Conservation (phyloP, 345 rosid genomes). For the Ceriops tagal region DNA sequence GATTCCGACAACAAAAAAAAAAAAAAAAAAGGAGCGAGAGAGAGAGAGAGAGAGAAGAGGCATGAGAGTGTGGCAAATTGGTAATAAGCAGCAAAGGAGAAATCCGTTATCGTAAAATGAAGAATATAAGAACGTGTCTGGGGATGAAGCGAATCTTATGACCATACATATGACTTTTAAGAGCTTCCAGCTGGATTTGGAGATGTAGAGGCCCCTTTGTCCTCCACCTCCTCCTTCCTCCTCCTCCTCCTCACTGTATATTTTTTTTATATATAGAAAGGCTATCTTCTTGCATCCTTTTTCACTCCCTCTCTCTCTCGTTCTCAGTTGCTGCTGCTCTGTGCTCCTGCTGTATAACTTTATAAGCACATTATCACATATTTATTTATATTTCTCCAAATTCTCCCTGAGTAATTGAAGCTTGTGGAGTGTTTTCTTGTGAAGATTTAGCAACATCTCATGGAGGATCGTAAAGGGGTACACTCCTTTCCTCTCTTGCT, state of each 20-base stretch:
- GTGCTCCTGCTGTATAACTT: too few species aligned
- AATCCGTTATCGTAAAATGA: not conserved
- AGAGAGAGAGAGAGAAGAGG: not conserved
- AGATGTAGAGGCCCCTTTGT: not conserved
- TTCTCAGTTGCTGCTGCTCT: too few species aligned
- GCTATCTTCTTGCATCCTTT: not conserved
- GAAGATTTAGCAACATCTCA: constrained; percentile 1
- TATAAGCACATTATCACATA: too few species aligned
- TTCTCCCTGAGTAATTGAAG: too few species aligned
- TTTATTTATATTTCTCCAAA: too few species aligned
- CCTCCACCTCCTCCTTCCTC: too few species aligned
- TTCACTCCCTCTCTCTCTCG: not conserved
- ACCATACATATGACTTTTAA: too few species aligned
- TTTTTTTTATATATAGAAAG: too few species aligned
- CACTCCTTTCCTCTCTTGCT: not conserved
- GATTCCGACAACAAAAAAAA: too few species aligned
- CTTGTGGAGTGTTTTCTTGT: not conserved
- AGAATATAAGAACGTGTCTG: not conserved
- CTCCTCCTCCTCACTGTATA: not conserved
- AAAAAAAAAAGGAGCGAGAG: not conserved
- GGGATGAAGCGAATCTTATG: too few species aligned
- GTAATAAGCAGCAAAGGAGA: not conserved
- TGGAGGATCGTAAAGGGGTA: constrained; percentile 32
- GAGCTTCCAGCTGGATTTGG: too few species aligned
- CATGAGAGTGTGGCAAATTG: not conserved